Evolutionary conservation across 73 alveolate species (phyloP), one percentile per base, ranked within the genome.

Genomic region (Blepharisma japonicum): DNA sequence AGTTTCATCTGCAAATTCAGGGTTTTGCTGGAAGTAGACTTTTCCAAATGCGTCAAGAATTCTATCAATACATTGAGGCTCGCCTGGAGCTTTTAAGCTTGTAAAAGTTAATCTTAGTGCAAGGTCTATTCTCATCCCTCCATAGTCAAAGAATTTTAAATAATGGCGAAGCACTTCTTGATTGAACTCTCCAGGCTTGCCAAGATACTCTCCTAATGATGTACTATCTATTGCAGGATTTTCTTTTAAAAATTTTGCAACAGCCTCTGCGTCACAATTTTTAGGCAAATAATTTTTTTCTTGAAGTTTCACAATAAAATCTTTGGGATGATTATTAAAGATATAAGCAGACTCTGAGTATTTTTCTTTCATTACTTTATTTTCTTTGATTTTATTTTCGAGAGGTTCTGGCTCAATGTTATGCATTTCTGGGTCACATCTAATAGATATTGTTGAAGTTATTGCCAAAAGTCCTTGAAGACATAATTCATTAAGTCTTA

Each of bases 221-320:
- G 14, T 39, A 5, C 23, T n/a, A 25, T 61, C 74, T 14, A 61
- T 61, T 9, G 74, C 74, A 14, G 74, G 74, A 39, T 61, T 61
- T 61, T 61, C 74, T 61, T 61, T 61, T 8, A 61, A 61, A 25
- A 61, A 61, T 25, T 61, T 61, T 2, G 74, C 74, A 20, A 61
- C 74, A 61, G 38, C 74, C 3, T 20, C 18, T 39, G 74, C 74
- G 11, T 61, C 74, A 61, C 74, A 61, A 18, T 61, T 39, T 18
- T 18, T 25, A 18, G 74, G 74, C 11, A 61, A 25, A 61, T 61
- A 61, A 14, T 39, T 25, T 14, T 14, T n/a, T 61, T 61, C 74
- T 25, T 61, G 74, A 61, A 61, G 74, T 61, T 61, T 61, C 39
- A 39, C 47, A 25, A 61, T 61, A 61, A 61, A 61, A 8, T 61